Evolutionary conservation across 2,329 filamentous ascomycete genomes (phyloP), one percentile per base, ranked within the genome.

Genomic region (Lecanoromycetidae sp.): DNA sequence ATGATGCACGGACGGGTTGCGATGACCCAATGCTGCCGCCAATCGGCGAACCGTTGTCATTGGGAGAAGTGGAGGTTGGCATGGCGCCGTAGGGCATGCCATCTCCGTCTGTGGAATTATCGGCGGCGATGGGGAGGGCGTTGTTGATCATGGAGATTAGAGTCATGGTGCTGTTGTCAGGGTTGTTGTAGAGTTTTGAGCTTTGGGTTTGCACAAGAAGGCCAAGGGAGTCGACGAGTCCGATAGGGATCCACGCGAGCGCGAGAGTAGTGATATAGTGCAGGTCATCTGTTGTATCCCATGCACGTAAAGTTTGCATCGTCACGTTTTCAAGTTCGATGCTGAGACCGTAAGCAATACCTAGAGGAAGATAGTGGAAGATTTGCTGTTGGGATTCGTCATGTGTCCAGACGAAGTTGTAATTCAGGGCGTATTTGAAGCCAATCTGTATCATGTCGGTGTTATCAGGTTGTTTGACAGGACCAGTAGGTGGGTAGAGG

Each of bases 181-280:
- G 66, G 62, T 87, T 80, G 60, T 80, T 73, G 73, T 94, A 95
- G 20, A 95, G 68, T 19, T 66, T 61, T n/a, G 85, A 83, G 52
- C 77, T 76, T 12, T 85, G 80, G 42, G 79, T 79, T 58, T 77
- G 76, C 50, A 95, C 70, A 58, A 87, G 78, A 53, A 80, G 67
- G 47, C 75, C 68, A 22, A 96, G 71, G 23, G 75, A 71, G 47
- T 79, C 75, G 32, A 94, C 75, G 57, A 85, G 70, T 40, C 76
- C 76, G 6, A 69, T 71, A 1, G 87, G 87, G 57, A 93, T 85
- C 62, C 81, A 87, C 49, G 82, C 78, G 55, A 87, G 71, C 13
- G 81, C 84, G 51, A 87, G 64, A 1, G 88, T 94, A 0, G 87
- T 93, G 54, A 93, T 80, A 66, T 84, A 96, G 34, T 82, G 82